phyloP scores from a whole-genome alignment of 306 rosid species.

The Cucurbita ficifolia region DNA sequence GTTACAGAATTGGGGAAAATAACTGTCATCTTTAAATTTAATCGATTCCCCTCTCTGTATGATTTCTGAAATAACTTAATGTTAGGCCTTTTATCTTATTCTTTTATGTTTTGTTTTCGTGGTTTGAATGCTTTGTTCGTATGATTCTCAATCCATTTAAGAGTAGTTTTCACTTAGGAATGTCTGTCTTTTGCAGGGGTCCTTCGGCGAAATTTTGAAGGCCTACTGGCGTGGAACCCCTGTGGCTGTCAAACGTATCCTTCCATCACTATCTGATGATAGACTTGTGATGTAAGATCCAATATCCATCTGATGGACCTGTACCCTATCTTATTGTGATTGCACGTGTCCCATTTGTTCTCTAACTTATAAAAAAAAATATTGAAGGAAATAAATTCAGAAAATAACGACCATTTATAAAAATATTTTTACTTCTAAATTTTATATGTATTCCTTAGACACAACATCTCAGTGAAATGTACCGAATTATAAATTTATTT shows the following conservation, averaged over 20 bases:
- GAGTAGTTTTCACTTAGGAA: background rate
- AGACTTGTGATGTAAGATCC: slow-evolving; percentile 80
- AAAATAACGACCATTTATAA: background rate
- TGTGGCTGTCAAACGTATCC: slow-evolving; percentile 80
- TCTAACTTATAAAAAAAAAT: background rate
- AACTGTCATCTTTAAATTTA: background rate
- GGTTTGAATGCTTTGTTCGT: background rate
- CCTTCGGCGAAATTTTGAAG: slow-evolving; percentile 79
- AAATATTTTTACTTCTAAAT: background rate
- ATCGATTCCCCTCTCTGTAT: background rate
- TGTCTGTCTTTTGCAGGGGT: slow-evolving; percentile 42
- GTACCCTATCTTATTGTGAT: background rate
- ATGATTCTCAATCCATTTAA: background rate
- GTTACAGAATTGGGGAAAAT: background rate
- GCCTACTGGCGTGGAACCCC: slow-evolving; percentile 95
- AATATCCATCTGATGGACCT: slow-evolving; percentile 4
- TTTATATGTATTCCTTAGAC: background rate
- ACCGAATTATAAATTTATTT: background rate
- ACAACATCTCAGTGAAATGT: background rate
- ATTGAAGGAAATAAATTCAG: background rate
- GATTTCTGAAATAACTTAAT: background rate
- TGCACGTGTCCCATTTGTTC: background rate
- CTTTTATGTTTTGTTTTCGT: background rate
- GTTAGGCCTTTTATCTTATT: background rate
- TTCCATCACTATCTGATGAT: slow-evolving; percentile 83